Base-by-base conservation (phyloP, 1,139 yeast species). In the Magnusiomyces ingens region DNA sequence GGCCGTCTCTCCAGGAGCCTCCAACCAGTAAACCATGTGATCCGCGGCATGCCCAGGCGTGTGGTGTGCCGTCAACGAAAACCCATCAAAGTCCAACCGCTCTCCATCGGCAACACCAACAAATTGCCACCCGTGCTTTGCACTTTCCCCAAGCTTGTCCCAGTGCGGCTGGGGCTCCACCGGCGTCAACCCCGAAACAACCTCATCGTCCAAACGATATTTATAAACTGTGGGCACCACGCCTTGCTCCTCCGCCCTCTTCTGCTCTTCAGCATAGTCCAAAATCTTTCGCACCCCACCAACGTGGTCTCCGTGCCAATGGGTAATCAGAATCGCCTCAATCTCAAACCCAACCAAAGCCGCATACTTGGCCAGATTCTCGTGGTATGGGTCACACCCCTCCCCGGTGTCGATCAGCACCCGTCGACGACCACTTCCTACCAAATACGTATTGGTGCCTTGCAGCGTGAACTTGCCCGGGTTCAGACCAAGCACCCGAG, bases 41-140 rank as follows among this genome's bases (percentile, higher is more conserved):
- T 71, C 75, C 35, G 62, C 64, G 26, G 73, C 66, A 55, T 71
- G 75, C 21, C 75, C 75, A 0, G 75, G 75, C 3, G 73, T 69
- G 56, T 61, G 64, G 44, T 65, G 58, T 1, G 69, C 68, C 8
- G 57, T 57, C 50, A 71, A 49, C 3, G 66, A 63, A 15, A 69
- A 71, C 3, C 71, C 73, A 15, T 65, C 70, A 5, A 58, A 60
- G 55, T 54, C 54, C 49, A 67, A 60, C 15, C 50, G 53, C 51
- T 67, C 65, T 11, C 64, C 63, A 54, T 70, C 72, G 0, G 44
- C 52, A n/a, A 68, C 54, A 29, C 58, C 58, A 22, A 51, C 50
- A 10, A 52, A 54, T 29, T 36, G 22, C 55, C 57, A 54, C 4
- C 49, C 49, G 45, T 55, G 19, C 48, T 47, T 52, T 19, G 22